These are phyloP conservation scores for Geosiphon pyriformis DNA, from an alignment of 192 early-diverging fungal species.

Conservation along the genomic window DNA sequence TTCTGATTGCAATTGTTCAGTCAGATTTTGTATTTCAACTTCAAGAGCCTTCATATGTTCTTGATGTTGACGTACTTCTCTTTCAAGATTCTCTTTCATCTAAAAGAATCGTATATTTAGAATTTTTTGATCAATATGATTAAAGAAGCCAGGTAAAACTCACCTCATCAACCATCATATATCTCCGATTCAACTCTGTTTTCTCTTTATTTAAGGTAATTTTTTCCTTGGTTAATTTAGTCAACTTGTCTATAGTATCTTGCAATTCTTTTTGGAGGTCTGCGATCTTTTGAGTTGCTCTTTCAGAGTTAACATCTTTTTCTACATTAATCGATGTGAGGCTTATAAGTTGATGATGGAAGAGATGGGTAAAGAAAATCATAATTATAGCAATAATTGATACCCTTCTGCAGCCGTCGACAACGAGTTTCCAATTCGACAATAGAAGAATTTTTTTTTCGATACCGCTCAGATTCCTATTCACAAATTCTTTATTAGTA, in stretches of 20 bases:
- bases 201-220: constrained; percentile 10
- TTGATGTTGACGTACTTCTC: constrained; percentile 8
- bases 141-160: too few relatives aligned
- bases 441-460: constrained; percentile 7
- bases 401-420: constrained; percentile 18
- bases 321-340: constrained; percentile 2
- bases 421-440: constrained; percentile 14
- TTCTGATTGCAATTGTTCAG: constrained; percentile 24
- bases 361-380: neutral
- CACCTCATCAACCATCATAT: constrained; percentile 13
- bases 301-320: constrained; percentile 8
- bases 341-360: neutral
- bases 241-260: constrained; percentile 1
- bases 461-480: constrained; percentile 11
- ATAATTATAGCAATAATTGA: neutral
- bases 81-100: constrained; percentile 17
- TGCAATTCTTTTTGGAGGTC: constrained; percentile 18
- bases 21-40: constrained; percentile 20
- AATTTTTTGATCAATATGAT: too few relatives aligned
- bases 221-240: constrained; percentile 16
- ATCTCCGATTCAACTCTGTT: constrained; percentile 5
- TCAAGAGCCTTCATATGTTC: constrained; percentile 25
- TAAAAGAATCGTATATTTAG: neutral
- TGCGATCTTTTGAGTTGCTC: constrained; percentile 11
- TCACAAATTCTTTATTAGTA: neutral